Evolutionary conservation across 2,329 filamentous ascomycete species (phyloP), one percentile per base, ranked within the genome.

Genomic region (Phaeosphaeria sp.): DNA sequence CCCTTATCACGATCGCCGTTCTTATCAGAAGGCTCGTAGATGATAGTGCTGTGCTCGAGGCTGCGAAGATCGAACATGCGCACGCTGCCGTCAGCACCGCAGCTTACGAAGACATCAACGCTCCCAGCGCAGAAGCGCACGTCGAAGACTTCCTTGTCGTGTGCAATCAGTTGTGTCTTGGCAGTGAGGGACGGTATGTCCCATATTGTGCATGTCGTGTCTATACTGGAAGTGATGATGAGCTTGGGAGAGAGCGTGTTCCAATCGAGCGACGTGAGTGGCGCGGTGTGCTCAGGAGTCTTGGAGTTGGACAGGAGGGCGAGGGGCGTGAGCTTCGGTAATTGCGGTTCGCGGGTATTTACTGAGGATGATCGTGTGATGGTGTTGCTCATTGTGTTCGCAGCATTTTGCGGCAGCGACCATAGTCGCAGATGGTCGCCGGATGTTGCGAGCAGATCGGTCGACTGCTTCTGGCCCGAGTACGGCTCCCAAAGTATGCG

Each of bases 121-220:
- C 93, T 97, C 67, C 96, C 95, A 49, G 95, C 95, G 79, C 95
- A 99, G 80, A 99, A 99, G 20, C 95, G 89, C 48, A 99, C 95
- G 75, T 99, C 95, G 72, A 97, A 99, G 6, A 99, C 95, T 78
- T 99, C 95, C 78, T 98, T 98, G 80, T 99, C 95, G 77, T 99
- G 95, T 20, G 95, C 95, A 78, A 99, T 99, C 46, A 99, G 83
- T 77, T 99, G 95, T 1, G 95, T 99, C 80, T 99, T 99, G 51
- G 95, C 95, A 0, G 95, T 99, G 61, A 99, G 83, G 1, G 95
- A 97, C 3, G 95, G 95, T 55, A 99, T 99, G 76, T 99, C 95
- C 95, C 95, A 99, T 65, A 99, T 99, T 4, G 95, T 99, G 80
- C 95, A 99, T 6, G 95, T 99, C 1, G 95, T 99, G 74, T 99